Percentiles rank a stretch among this genome's conserved stretches.
These are phyloP conservation scores for Fusarium sororula DNA, from an alignment of 2,329 filamentous ascomycete species.

Conservation along the genomic window DNA sequence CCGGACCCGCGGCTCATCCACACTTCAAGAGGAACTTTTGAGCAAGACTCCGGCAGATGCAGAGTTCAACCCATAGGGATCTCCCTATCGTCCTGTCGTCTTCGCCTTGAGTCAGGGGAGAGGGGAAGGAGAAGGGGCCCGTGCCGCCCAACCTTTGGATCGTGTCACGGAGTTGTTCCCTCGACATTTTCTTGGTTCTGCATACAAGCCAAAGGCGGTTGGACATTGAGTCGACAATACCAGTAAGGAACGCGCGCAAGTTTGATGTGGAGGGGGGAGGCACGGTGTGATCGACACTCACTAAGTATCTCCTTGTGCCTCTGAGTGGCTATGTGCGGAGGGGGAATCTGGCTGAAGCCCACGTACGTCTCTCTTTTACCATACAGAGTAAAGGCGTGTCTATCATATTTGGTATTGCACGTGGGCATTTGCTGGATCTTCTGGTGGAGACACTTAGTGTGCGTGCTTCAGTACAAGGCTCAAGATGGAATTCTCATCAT, in stretches of 20 bases:
- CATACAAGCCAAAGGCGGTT: conserved; percentile 2
- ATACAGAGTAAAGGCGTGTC: conserved; percentile 8
- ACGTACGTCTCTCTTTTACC: conserved; percentile 25
- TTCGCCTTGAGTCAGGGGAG: conserved; percentile 26
- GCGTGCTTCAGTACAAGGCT: neutral
- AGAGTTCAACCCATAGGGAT: conserved; percentile 26
- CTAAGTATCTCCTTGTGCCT: conserved; percentile 23
- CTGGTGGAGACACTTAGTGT: conserved; percentile 13
- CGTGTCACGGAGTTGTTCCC: conserved; percentile 9
- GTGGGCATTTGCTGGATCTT: conserved; percentile 20
- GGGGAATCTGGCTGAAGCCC: conserved; percentile 5
- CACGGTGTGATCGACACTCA: conserved; percentile 32
- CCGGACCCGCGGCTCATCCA: conserved; percentile 29
- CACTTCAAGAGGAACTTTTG: conserved; percentile 29
- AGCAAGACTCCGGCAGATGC: conserved; percentile 29
- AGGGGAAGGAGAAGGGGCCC: conserved; percentile 4
- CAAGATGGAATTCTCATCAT: neutral
- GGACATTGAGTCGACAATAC: conserved; percentile 5
- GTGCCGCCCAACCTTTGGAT: conserved; percentile 8
- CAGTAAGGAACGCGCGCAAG: neutral
- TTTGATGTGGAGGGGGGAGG: conserved; percentile 12
- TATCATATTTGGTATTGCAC: conserved; percentile 21
- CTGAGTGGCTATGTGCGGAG: conserved; percentile 16
- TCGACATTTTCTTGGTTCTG: conserved; percentile 4
- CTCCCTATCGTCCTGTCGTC: neutral